Evolutionary conservation across 805 yeast genomes (phyloP), one percentile per base, ranked within the genome.

Genomic region (Zygotorulaspora danielsina): DNA sequence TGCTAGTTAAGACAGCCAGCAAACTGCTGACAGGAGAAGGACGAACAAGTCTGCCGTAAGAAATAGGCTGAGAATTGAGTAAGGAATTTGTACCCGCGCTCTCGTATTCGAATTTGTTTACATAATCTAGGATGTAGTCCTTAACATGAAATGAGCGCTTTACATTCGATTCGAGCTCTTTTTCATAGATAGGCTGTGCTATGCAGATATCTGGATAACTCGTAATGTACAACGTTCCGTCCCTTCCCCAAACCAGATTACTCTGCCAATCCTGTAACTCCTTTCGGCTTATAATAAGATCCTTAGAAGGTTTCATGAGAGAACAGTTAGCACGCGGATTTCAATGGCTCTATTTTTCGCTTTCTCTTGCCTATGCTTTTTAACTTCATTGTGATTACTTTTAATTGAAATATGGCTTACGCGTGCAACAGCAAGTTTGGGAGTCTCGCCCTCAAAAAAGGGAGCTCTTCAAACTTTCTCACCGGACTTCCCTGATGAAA

Each of bases 81-180:
- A 61, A 29, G 1, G 51, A 17, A 39, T 60, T 60, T 6, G 29
- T 34, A 12, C 45, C 43, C 2, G 59, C 48, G 12, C 32, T 33
- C 3, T 47, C 58, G 40, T 45, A 53, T 33, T 60, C 63, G 18
- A 60, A 48, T 28, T 59, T 57, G 38, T 61, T 60, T 8, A 38
- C 46, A 8, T 48, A 27, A 4, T 29, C 38, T 20, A 59, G 36
- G 2, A 53, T 44, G 26, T 42, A 42, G 9, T 59, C 62, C 29
- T 46, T 43, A n/a, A 51, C 45, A 42, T 58, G 55, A 19, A 59
- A 58, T 19, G 59, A 39, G 19, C 49, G 45, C 24, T 55, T 56
- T 12, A 54, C 39, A 16, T 46, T 41, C 3, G 36, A 37, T 11
- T 42, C 40, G 6, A 53, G 40, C 6, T 49, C 49, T 20, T 46